Conservation (phyloP, 345 rosid genomes). For the Eucalyptus lansdowneana region DNA sequence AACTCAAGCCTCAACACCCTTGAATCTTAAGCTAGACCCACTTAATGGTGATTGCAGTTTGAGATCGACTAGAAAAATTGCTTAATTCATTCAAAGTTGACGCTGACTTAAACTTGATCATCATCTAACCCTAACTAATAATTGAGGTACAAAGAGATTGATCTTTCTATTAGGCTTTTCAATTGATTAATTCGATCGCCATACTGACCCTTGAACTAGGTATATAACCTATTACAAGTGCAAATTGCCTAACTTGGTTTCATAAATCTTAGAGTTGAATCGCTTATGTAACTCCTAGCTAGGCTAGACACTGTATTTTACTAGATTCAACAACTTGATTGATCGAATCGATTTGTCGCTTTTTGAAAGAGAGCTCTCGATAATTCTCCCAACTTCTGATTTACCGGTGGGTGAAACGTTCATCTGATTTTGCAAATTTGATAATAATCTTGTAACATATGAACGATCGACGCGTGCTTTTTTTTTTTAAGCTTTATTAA, state of each 20-base stretch:
- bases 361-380: background rate
- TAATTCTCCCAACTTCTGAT: background rate
- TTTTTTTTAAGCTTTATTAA: background rate
- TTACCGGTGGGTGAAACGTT: background rate
- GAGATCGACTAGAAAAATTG: background rate
- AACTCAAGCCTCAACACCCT: background rate
- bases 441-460: background rate
- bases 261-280: background rate
- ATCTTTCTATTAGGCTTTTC: background rate
- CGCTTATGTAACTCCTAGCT: background rate
- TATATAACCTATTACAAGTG: background rate
- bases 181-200: background rate
- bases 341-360: background rate
- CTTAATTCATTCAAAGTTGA: background rate
- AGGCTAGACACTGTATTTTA: background rate
- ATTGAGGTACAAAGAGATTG: background rate
- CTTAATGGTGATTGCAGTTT: background rate
- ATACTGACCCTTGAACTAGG: background rate
- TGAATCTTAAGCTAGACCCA: background rate
- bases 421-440: background rate
- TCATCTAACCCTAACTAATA: background rate
- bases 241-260: background rate
- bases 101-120: background rate
- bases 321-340: background rate
- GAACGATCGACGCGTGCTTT: background rate